These are phyloP conservation scores for Boeremia exigua DNA, from an alignment of 2,329 filamentous ascomycete genomes.

Conservation along the genomic window DNA sequence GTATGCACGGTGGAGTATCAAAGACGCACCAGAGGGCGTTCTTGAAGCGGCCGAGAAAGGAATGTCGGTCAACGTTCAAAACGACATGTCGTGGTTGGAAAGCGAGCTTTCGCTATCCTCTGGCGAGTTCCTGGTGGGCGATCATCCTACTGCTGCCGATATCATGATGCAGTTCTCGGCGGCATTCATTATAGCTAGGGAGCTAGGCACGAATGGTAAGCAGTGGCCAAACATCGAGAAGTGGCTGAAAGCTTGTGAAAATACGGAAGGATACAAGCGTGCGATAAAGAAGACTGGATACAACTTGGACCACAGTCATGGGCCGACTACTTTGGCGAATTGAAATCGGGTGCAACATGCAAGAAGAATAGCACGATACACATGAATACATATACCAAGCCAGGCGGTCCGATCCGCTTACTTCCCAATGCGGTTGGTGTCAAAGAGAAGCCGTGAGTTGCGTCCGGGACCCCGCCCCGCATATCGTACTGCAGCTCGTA, in stretches of 20 bases:
- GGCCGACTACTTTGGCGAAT: not conserved
- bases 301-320: constrained; percentile 16
- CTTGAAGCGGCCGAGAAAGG: constrained; percentile 47
- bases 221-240: constrained; percentile 32
- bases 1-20: constrained; percentile 54
- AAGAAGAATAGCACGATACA: not conserved
- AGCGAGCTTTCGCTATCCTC: constrained; percentile 48
- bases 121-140: constrained; percentile 51
- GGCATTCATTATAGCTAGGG: constrained; percentile 49
- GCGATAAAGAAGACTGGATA: constrained; percentile 52
- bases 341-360: not conserved
- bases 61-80: constrained; percentile 52
- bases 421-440: not conserved
- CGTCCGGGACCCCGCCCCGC: constrained; percentile 12
- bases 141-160: constrained; percentile 53
- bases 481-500: constrained; percentile 14
- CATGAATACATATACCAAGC: not conserved
- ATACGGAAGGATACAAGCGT: constrained; percentile 43
- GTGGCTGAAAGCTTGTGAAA: constrained; percentile 49
- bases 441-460: not conserved
- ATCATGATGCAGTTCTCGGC: constrained; percentile 54
- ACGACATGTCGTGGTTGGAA: constrained; percentile 56
- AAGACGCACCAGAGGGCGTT: constrained; percentile 34
- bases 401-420: not conserved
- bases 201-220: constrained; percentile 46